Conservation (phyloP, 169 alveolate genomes). For the Eimeria necatrix region DNA sequence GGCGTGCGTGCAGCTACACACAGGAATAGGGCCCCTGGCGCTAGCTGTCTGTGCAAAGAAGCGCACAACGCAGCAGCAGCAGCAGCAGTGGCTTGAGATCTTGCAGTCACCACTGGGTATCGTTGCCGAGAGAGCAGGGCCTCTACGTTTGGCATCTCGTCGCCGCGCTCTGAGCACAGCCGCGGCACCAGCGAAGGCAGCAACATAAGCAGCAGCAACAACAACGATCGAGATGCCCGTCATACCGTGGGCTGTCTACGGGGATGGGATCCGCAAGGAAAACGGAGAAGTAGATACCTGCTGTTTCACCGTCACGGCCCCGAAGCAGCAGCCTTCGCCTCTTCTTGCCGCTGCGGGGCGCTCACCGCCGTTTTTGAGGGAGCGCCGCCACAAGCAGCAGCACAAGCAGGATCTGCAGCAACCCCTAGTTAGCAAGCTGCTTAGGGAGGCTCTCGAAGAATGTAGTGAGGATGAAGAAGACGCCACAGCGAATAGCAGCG, state of each 20-base stretch:
- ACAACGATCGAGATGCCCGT: constrained; percentile 56
- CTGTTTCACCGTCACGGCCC: constrained; percentile 25
- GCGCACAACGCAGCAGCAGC: constrained; percentile 14
- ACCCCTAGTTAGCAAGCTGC: constrained; percentile 45
- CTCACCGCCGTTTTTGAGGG: background rate
- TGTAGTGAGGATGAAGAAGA: constrained; percentile 45
- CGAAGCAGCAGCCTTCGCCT: constrained; percentile 8
- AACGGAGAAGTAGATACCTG: constrained; percentile 14
- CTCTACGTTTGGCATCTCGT: no score
- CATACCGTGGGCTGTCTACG: constrained; percentile 22
- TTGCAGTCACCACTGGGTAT: no score
- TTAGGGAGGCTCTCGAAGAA: constrained; percentile 59
- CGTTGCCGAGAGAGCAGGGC: no score
- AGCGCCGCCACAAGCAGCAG: constrained; percentile 46
- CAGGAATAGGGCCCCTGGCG: background rate
- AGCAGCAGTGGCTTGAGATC: background rate
- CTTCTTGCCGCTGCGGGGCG: background rate
- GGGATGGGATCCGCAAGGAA: constrained; percentile 19
- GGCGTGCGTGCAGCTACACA: background rate
- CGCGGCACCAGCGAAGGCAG: constrained; percentile 2
- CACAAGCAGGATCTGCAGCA: constrained; percentile 54
- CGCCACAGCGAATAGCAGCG: background rate
- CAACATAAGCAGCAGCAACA: constrained; percentile 24
- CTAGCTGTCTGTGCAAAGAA: no score
- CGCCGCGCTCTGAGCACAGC: background rate